Percentiles rank a stretch among this genome's conserved stretches.
These are phyloP conservation scores for Haematococcus lacustris DNA, from an alignment of 139 green algal species.

Conservation along the genomic window DNA sequence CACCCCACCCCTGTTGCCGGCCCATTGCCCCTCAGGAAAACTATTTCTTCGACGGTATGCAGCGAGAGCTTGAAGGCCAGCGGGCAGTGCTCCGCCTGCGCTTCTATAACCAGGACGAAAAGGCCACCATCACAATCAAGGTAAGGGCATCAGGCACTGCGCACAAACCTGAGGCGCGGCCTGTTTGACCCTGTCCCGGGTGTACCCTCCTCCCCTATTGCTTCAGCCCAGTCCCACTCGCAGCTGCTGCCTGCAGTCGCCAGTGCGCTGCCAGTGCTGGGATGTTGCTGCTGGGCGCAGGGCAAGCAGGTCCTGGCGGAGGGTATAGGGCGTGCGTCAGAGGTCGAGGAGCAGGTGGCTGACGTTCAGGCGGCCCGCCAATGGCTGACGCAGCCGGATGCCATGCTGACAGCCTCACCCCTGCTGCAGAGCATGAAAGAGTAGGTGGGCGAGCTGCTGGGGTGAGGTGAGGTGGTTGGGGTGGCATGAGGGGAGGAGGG, in stretches of 20 bases:
- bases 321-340: constrained; percentile 69
- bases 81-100: constrained; percentile 68
- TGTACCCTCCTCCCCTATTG: background rate
- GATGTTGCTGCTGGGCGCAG: constrained; percentile 13
- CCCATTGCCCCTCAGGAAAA: too few relatives aligned
- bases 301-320: constrained; percentile 66
- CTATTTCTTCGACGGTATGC: constrained; percentile 88
- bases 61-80: constrained; percentile 62
- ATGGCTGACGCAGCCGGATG: constrained; percentile 51
- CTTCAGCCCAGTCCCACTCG: background rate
- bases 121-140: constrained; percentile 82
- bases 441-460: too few relatives aligned
- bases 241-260: background rate
- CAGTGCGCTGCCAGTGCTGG: background rate
- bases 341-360: constrained; percentile 65
- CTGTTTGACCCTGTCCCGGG: background rate
- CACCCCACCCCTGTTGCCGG: too few relatives aligned
- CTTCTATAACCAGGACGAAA: constrained; percentile 77
- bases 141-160: constrained; percentile 11
- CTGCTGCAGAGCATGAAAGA: constrained; percentile 24
- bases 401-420: constrained; percentile 45
- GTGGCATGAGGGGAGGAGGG: too few relatives aligned
- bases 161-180: background rate
- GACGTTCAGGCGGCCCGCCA: constrained; percentile 31
- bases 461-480: too few relatives aligned